Evolutionary conservation across 805 yeast species (phyloP), one percentile per base, ranked within the genome.

Genomic region (Candida glaebosa): DNA sequence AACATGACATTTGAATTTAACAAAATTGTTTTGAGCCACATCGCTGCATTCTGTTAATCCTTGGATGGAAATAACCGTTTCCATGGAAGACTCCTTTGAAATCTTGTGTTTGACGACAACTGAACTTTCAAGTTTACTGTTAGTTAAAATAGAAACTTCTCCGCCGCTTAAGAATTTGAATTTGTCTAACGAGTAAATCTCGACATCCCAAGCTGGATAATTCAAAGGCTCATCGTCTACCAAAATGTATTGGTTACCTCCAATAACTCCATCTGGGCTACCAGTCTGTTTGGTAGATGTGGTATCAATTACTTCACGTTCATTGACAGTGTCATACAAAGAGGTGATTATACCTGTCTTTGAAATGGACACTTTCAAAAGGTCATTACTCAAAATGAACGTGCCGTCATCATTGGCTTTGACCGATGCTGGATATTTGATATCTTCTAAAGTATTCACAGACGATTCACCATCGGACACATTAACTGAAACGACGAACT

Each of bases 121-220:
- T 0, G 89, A 73, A 1, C 84, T 77, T 42, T 79, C 75, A 36
- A 84, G 66, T 10, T 85, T 80, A 24, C 84, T 82, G 31, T 64
- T 60, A 37, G 72, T 73, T 26, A 67, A 51, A 9, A 73, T 60
- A 30, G 65, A 58, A 5, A 74, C 64, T 18, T 71, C 67, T n/a
- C 71, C 72, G 10, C 50, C 50, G 5, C 48, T 43, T 40, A 70
- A 52, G 48, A 80, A 78, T 41, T 67, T 68, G 56, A 75, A 79
- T 55, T 84, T 88, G 52, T 84, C 87, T 43, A 87, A 75, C 0
- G 96, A 86, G 57, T 79, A 93, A 44, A 89, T 73, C 58, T 91
- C 99, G 0, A 98, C 91, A 59, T 91, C 99, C 99, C 99, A 91
- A 1, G 98, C 98, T 34, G 88, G 96, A 81, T 82, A 91, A 42